These are phyloP conservation scores for Polygonum aviculare DNA, from an alignment of 148 eudicot genomes.

Conservation along the genomic window DNA sequence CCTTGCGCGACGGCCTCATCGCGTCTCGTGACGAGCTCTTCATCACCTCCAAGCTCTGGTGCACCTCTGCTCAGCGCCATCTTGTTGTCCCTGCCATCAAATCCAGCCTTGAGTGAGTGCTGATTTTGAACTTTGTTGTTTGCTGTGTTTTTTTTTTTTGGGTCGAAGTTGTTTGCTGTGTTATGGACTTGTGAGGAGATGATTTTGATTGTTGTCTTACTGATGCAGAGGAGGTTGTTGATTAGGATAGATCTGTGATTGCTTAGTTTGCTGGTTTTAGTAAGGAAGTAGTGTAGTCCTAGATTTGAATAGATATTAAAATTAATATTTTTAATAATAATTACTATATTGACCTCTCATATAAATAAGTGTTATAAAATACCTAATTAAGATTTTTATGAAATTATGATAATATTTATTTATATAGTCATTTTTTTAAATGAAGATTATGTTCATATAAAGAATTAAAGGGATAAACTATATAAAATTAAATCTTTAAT, in stretches of 20 bases:
- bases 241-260: not conserved
- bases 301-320: too few species aligned
- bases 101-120: conserved; percentile 23
- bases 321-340: too few species aligned
- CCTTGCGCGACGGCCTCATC: conserved; percentile 23
- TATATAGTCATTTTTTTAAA: too few species aligned
- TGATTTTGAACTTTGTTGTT: not conserved
- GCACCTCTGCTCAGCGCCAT: conserved; percentile 31
- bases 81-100: conserved; percentile 29
- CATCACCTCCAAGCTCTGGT: conserved; percentile 51
- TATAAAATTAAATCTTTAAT: too few species aligned
- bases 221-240: not conserved
- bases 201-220: not conserved
- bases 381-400: too few species aligned
- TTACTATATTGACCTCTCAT: too few species aligned
- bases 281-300: too few species aligned
- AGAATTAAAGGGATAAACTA: too few species aligned
- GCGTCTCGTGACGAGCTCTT: conserved; percentile 37
- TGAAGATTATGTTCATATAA: too few species aligned
- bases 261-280: not conserved
- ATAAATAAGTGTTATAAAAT: too few species aligned
- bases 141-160: too few species aligned
- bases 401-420: too few species aligned
- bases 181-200: not conserved
- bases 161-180: not conserved